Conservation (phyloP, 306 rosid genomes). For the Pterocarpus macrocarpus region DNA sequence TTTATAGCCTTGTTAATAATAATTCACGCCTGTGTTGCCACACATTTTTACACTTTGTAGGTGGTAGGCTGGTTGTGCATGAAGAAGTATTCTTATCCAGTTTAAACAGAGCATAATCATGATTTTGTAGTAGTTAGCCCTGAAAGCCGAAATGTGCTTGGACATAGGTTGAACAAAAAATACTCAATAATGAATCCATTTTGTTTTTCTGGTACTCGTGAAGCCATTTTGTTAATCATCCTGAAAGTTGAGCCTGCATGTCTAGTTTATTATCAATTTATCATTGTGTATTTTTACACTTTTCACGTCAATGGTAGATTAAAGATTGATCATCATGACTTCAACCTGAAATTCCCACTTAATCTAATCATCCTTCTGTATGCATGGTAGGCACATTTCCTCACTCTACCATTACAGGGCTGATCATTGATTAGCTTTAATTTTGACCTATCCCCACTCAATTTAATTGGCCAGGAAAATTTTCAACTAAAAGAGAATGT, state of each 20-base stretch:
- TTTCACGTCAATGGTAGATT: background rate
- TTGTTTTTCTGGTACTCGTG: too few species aligned
- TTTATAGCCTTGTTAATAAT: slow-evolving; percentile 31
- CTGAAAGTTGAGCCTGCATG: background rate
- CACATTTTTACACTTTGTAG: slow-evolving; percentile 38
- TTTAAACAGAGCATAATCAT: slow-evolving; percentile 9
- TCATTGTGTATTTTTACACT: background rate
- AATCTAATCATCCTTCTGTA: background rate
- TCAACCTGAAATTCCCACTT: background rate
- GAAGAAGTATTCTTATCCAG: slow-evolving; percentile 8
- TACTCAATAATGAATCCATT: too few species aligned
- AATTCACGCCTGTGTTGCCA: slow-evolving; percentile 33
- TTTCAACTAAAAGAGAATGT: too few species aligned
- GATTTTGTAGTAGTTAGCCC: slow-evolving; percentile 28
- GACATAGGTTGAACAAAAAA: background rate
- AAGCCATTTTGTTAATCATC: background rate
- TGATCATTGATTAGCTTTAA: background rate
- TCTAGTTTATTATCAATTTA: background rate
- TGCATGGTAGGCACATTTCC: background rate
- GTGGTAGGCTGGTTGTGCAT: slow-evolving; percentile 54
- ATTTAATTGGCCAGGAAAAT: too few species aligned
- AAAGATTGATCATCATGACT: slow-evolving; percentile 21
- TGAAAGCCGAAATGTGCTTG: slow-evolving; percentile 24
- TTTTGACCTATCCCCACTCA: background rate
- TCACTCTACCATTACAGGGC: background rate